Base-by-base conservation (phyloP, 148 eudicot species). In the Spergularia bocconei region DNA sequence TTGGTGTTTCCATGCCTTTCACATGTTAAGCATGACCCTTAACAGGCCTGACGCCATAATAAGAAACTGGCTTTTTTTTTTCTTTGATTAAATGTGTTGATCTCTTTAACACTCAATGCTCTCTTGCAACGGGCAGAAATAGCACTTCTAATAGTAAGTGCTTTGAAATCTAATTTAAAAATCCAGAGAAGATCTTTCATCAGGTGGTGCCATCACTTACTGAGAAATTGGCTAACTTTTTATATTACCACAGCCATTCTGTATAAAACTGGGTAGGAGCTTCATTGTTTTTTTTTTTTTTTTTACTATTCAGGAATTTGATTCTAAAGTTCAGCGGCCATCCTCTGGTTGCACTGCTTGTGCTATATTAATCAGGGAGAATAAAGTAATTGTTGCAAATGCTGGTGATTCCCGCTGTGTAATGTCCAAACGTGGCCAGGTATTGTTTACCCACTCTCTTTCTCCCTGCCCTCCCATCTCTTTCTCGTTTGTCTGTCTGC, bases 401-500 rank as follows among this genome's bases (percentile, higher is more conserved):
- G 93, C 97, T 74, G 97, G 97, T 84, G 97, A 91, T 84, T 91
- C 97, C 80, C 92, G 97, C 47, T 89, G 94, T 82, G 94, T 91
- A 48, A 72, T 90, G 80, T 90, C 88, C 70, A 85, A 86, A 73
- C 85, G 82, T 54, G 97, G 97, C 66, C 85, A 85, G 89, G 97
- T 90, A 78, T 44, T 6, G 7, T 44, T 44, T 9, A 74, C 51
- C 25, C 50, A 72, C 56, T 41, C 39, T 67, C 61, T 44, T 38
- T 70, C 54, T 61, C 63, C 44, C 61, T 47, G 47, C 16, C 39
- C 25, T 29, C 36, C 36, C 36, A 2, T 29, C 36, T 51, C 60
- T 62, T 25, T 41, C 52, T 17, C 13, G 47, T 52, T 14, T 38
- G 48, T 13, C 3, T 55, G 5, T 19, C 13, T 13, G 47, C 41